Evolutionary conservation across 805 yeast species (phyloP), one percentile per base, ranked within the genome.

Genomic region (Yamadazyma tumulicola): DNA sequence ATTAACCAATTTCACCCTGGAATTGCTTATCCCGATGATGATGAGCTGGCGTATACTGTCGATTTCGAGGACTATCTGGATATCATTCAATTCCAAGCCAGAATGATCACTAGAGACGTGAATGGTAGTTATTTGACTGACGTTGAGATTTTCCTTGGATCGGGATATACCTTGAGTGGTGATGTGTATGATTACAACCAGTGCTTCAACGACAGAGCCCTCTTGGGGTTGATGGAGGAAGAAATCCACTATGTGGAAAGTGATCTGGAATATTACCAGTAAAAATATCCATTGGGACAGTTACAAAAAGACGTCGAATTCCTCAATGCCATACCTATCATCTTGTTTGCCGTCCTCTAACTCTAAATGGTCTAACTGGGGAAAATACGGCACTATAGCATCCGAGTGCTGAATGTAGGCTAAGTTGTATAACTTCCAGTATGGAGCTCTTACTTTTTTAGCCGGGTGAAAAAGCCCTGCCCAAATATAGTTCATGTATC

Each of bases 401-500:
- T 87, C 94, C 27, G 77, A 65, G 41, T 75, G 73, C 47, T 81
- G 87, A 10, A 85, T 75, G 51, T 89, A 89, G 18, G 88, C 77
- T 26, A 64, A 61, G 49, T 91, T 89, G 64, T 77, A 89, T 10
- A 88, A 55, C 43, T 73, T 79, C 97, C 97, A 93, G 56, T 82
- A 93, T 0, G 93, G 80, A 4, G 60, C 62, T 41, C 98, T 69
- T 0, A 93, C 97, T 49, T 81, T 84, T 37, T 82, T 67, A 0
- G 97, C 96, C 1, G 97, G 95, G 49, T 93, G 97, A 55, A 88
- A 93, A 13, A 93, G 61, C 0, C 99, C 99, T 0, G 81, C 79
- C 82, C 95, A 76, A 0, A 83, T 48, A 55, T 93, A 93, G 47
- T 84, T 79, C 69, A 83, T 54, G 36, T 83, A 66, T 1, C 78